Evolutionary conservation across 306 rosid species (phyloP).

Genomic region (Ceratonia siliqua): DNA sequence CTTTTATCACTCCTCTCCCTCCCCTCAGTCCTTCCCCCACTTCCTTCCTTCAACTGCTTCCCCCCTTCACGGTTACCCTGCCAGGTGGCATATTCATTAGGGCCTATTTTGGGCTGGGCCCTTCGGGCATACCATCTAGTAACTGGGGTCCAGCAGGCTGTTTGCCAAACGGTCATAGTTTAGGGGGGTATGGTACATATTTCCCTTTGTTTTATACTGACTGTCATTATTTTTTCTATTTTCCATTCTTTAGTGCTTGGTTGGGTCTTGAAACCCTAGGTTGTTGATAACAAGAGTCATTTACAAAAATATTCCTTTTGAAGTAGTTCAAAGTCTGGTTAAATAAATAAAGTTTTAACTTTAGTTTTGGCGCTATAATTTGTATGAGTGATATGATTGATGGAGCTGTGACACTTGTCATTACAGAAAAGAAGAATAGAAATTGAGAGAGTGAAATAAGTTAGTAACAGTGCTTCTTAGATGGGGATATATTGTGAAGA

Average conservation of each 20-base stretch:
- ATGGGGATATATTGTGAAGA: neutral
- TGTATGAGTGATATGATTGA: neutral
- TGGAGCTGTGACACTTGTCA: neutral
- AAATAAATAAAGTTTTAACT: neutral
- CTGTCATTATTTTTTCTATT: neutral
- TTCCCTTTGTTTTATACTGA: neutral
- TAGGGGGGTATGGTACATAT: too few relatives aligned
- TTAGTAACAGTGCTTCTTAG: neutral
- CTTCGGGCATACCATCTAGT: too few relatives aligned
- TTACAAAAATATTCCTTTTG: neutral
- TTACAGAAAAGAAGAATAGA: neutral
- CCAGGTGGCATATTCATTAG: too few relatives aligned
- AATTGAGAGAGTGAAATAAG: neutral
- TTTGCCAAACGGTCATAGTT: too few relatives aligned
- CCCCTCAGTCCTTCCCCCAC: too few relatives aligned
- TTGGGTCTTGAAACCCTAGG: neutral
- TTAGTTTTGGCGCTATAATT: neutral
- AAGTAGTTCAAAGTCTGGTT: neutral
- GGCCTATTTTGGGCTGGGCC: too few relatives aligned
- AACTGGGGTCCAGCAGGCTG: too few relatives aligned
- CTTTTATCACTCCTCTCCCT: too few relatives aligned
- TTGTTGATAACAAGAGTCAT: neutral
- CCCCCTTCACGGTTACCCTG: too few relatives aligned
- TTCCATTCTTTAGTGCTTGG: neutral
- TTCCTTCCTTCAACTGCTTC: too few relatives aligned